These are phyloP conservation scores for Antarctomyces pellizariae DNA, from an alignment of 495 filamentous ascomycete species.

Conservation along the genomic window DNA sequence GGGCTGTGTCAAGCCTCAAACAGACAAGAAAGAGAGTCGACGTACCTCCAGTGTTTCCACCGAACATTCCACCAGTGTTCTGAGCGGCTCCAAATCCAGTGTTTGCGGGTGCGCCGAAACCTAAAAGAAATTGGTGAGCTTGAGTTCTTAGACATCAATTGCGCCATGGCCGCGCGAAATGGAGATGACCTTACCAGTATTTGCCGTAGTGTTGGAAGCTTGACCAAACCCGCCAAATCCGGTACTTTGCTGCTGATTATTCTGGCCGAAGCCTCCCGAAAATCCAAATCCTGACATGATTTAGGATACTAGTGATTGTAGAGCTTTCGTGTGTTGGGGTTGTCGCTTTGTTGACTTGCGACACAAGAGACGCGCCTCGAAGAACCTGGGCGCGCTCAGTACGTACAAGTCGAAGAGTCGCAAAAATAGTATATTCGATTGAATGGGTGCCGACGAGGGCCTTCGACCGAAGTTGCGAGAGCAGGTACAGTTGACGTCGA, in stretches of 20 bases:
- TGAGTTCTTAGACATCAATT: slow-evolving; percentile 9
- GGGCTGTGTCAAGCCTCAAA: no score
- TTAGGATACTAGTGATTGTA: slow-evolving; percentile 6
- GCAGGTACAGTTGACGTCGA: no score
- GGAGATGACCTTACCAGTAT: slow-evolving; percentile 22
- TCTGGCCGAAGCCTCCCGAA: slow-evolving; percentile 32
- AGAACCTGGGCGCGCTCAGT: slow-evolving; percentile 8
- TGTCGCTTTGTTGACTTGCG: slow-evolving; percentile 1
- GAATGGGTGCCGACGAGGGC: no score
- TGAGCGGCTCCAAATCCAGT: slow-evolving; percentile 22
- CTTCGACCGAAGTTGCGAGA: no score
- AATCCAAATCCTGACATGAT: slow-evolving; percentile 25
- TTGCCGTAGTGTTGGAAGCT: slow-evolving; percentile 18
- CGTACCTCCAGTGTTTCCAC: slow-evolving; percentile 13
- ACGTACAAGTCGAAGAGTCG: slow-evolving; percentile 1
- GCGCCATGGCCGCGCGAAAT: slow-evolving; percentile 8
- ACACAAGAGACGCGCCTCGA: slow-evolving; percentile 10
- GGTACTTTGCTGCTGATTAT: slow-evolving; percentile 29
- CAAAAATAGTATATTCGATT: no score
- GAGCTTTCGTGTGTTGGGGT: slow-evolving; percentile 2
- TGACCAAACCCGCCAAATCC: slow-evolving; percentile 25
- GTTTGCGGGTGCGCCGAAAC: slow-evolving; percentile 25
- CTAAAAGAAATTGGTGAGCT: slow-evolving; percentile 15
- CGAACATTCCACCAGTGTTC: slow-evolving; percentile 23
- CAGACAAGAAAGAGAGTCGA: no score